Evolutionary conservation across 2,329 filamentous ascomycete species (phyloP).

Genomic region (Rutstroemia sydowiana): DNA sequence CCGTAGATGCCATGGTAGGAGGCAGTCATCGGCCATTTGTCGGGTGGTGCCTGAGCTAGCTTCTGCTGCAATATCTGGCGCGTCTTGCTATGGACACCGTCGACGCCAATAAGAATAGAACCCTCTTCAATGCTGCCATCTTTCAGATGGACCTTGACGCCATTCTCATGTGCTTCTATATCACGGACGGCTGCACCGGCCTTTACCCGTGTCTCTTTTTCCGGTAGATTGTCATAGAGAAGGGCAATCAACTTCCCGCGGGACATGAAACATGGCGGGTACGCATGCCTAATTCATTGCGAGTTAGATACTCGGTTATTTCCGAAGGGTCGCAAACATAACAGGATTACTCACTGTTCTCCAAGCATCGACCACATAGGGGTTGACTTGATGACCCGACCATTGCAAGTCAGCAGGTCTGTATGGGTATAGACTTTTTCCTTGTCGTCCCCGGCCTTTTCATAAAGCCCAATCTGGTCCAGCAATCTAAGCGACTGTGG

Average conservation of each 20-base stretch:
- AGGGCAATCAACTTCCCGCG: background rate
- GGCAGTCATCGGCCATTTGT: background rate
- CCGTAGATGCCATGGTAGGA: background rate
- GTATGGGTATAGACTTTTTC: background rate
- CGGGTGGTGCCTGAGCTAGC: background rate
- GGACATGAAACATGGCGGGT: background rate
- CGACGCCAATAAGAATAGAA: background rate
- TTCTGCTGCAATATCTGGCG: background rate
- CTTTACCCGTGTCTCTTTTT: background rate
- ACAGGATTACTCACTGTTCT: background rate
- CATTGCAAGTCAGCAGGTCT: background rate
- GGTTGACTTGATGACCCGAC: background rate
- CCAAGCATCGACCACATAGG: background rate
- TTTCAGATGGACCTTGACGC: background rate
- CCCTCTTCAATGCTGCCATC: constrained; percentile 26
- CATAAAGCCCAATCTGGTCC: background rate
- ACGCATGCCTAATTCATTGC: constrained; percentile 1
- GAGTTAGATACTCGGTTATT: background rate
- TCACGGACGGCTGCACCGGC: background rate
- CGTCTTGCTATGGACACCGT: background rate
- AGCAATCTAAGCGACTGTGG: background rate
- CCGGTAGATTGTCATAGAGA: background rate
- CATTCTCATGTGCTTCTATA: background rate
- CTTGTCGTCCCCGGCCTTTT: background rate
- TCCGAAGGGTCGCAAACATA: background rate